Conservation (phyloP, 2,329 filamentous ascomycete species). For the Grosmannia serpens region DNA sequence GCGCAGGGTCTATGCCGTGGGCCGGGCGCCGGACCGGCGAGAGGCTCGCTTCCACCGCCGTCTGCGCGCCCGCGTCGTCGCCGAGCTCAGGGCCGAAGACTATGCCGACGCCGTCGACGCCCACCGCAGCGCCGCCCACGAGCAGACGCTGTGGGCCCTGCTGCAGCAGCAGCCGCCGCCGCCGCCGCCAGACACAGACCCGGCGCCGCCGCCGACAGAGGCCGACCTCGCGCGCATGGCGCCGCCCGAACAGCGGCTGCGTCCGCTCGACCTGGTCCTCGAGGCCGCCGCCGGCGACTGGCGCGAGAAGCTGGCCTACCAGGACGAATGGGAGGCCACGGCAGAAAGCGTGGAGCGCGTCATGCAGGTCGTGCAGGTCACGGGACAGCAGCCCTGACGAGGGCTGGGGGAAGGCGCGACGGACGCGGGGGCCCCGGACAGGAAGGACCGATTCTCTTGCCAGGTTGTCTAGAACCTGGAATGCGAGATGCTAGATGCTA, state of each 20-base stretch:
- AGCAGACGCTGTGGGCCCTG: constrained; percentile 33
- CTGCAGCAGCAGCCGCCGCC: constrained; percentile 27
- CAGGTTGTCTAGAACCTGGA: too few relatives aligned
- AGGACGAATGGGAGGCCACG: constrained; percentile 30
- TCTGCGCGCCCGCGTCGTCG: constrained; percentile 26
- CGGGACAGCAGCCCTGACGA: not conserved
- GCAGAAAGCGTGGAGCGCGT: not conserved
- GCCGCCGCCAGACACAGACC: constrained; percentile 9
- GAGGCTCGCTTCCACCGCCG: constrained; percentile 18
- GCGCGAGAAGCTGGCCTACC: constrained; percentile 24
- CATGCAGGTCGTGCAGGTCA: not conserved
- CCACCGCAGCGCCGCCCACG: constrained; percentile 27
- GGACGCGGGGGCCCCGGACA: not conserved
- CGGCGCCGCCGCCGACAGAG: constrained; percentile 9
- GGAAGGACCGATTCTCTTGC: not conserved
- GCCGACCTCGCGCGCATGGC: too few relatives aligned
- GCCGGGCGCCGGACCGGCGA: constrained; percentile 20
- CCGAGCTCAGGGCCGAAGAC: constrained; percentile 29
- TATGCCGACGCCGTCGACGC: constrained; percentile 32
- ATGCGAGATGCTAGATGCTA: too few relatives aligned
- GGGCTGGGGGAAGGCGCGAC: not conserved
- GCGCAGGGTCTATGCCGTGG: constrained; percentile 27
- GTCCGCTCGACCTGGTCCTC: constrained; percentile 24
- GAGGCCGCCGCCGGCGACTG: constrained; percentile 23
- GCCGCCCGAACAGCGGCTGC: not conserved